phyloP scores from a whole-genome alignment of 768 basidiomycete species.

The Mycena chlorophos region DNA sequence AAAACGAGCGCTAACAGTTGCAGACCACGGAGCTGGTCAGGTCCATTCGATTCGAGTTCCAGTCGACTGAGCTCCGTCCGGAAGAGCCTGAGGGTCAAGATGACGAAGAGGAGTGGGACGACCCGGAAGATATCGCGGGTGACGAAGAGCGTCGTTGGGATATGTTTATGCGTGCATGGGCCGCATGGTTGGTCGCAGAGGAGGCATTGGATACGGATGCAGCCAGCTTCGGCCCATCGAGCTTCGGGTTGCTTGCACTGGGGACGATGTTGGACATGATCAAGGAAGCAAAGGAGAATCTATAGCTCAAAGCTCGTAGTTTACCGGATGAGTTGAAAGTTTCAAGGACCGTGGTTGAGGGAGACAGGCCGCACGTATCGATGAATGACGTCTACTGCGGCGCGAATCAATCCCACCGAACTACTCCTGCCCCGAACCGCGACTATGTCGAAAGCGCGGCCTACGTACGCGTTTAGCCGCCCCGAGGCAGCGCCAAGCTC shows the following conservation, averaged over 20 bases:
- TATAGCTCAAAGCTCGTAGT: too few relatives aligned
- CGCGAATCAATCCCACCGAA: too few relatives aligned
- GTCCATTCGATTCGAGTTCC: constrained; percentile 34
- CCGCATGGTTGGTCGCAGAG: constrained; percentile 44
- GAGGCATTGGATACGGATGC: constrained; percentile 28
- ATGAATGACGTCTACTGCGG: too few relatives aligned
- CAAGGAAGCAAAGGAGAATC: constrained; percentile 27
- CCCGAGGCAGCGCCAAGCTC: too few relatives aligned
- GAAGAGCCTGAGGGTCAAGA: constrained; percentile 24
- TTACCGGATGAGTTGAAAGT: too few relatives aligned
- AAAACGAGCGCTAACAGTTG: neutral
- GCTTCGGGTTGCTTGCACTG: constrained; percentile 48
- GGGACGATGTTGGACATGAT: constrained; percentile 42
- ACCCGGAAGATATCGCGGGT: constrained; percentile 26
- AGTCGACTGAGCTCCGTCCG: constrained; percentile 17
- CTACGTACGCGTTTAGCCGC: too few relatives aligned
- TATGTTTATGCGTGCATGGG: constrained; percentile 42
- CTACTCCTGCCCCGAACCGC: too few relatives aligned
- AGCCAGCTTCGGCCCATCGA: constrained; percentile 39
- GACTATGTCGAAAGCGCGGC: too few relatives aligned
- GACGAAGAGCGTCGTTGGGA: constrained; percentile 28
- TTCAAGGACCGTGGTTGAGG: too few relatives aligned
- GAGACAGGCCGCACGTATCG: too few relatives aligned
- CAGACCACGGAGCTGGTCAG: constrained; percentile 42
- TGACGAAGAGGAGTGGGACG: constrained; percentile 27